These are phyloP conservation scores for Thraustochytrium striatum DNA, from an alignment of 352 stramenopile species.

Conservation along the genomic window DNA sequence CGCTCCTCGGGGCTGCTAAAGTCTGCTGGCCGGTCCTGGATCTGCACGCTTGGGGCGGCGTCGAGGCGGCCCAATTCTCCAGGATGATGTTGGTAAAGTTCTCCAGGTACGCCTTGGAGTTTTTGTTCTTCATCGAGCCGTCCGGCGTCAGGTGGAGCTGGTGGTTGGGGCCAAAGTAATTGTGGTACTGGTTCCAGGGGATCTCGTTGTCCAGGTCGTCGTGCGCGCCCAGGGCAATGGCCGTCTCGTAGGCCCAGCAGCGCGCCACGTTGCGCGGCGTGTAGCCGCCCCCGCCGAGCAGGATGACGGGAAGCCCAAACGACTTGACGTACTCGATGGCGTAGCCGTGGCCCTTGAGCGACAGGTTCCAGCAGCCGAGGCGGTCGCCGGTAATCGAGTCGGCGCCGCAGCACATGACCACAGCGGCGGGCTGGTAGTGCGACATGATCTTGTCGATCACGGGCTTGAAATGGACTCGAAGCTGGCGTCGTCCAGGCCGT, in stretches of 20 bases:
- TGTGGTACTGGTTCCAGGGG: conserved; percentile 99
- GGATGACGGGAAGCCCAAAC: conserved; percentile 71
- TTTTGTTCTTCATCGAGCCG: conserved; percentile 62
- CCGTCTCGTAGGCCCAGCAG: conserved; percentile 96
- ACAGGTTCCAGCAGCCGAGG: conserved; percentile 54
- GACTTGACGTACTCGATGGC: conserved; percentile 75
- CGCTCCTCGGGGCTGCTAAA: conserved; percentile 58
- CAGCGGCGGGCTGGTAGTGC: conserved; percentile 49
- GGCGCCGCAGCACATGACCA: conserved; percentile 54
- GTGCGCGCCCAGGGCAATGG: conserved; percentile 77
- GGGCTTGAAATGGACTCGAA: conserved; percentile 52
- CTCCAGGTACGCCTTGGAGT: conserved; percentile 60
- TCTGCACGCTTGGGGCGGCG: conserved; percentile 89
- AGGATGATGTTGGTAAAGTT: conserved; percentile 71
- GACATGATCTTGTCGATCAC: conserved; percentile 76
- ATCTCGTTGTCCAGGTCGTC: conserved; percentile 80
- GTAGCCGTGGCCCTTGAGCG: conserved; percentile 64
- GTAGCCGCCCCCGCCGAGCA: conserved; percentile 74
- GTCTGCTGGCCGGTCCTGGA: conserved; percentile 64
- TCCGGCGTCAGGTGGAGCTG: conserved; percentile 77
- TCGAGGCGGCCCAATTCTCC: conserved; percentile 90
- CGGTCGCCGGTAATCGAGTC: conserved; percentile 54
- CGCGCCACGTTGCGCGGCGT: conserved; percentile 78
- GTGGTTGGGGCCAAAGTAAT: conserved; percentile 98
- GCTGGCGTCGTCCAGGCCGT: conserved; percentile 52